These are phyloP conservation scores for Rosellinia necatrix DNA, from an alignment of 2,329 filamentous ascomycete species.

Conservation along the genomic window DNA sequence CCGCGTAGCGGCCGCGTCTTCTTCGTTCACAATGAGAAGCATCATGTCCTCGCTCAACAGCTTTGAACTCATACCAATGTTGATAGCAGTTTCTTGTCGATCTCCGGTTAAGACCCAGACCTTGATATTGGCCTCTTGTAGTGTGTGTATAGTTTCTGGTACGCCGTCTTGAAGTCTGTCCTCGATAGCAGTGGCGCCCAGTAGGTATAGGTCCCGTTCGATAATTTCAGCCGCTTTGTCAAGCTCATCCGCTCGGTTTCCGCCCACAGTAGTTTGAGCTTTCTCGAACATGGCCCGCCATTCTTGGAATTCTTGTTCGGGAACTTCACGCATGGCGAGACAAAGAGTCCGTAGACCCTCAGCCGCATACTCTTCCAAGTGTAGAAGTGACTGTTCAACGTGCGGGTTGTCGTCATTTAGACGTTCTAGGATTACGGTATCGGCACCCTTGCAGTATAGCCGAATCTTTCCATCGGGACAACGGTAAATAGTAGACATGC, in stretches of 20 bases:
- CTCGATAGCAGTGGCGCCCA: slow-evolving; percentile 96
- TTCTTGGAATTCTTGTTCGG: slow-evolving; percentile 84
- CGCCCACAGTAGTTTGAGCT: slow-evolving; percentile 86
- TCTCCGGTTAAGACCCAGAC: slow-evolving; percentile 98
- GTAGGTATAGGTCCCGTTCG: slow-evolving; percentile 86
- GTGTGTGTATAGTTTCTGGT: slow-evolving; percentile 94
- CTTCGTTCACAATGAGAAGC: slow-evolving; percentile 93
- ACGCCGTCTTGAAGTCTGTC: slow-evolving; percentile 97
- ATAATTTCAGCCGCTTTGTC: slow-evolving; percentile 97
- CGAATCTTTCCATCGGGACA: slow-evolving; percentile 95
- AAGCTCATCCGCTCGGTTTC: slow-evolving; percentile 89
- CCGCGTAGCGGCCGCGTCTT: slow-evolving; percentile 74
- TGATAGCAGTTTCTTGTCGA: slow-evolving; percentile 97
- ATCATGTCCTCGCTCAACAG: slow-evolving; percentile 99
- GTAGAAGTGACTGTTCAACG: slow-evolving; percentile 86
- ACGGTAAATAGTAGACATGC: slow-evolving; percentile 97
- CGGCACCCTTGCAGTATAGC: slow-evolving; percentile 93
- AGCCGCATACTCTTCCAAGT: slow-evolving; percentile 97
- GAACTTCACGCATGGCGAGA: slow-evolving; percentile 89
- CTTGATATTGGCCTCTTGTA: slow-evolving; percentile 97
- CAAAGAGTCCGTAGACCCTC: slow-evolving; percentile 95
- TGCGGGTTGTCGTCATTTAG: slow-evolving; percentile 81
- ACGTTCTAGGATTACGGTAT: slow-evolving; percentile 95
- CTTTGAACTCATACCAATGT: slow-evolving; percentile 99
- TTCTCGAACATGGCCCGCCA: slow-evolving; percentile 88